phyloP scores from a whole-genome alignment of 1,284 basidiomycete species.

The Xanthoconium separans region DNA sequence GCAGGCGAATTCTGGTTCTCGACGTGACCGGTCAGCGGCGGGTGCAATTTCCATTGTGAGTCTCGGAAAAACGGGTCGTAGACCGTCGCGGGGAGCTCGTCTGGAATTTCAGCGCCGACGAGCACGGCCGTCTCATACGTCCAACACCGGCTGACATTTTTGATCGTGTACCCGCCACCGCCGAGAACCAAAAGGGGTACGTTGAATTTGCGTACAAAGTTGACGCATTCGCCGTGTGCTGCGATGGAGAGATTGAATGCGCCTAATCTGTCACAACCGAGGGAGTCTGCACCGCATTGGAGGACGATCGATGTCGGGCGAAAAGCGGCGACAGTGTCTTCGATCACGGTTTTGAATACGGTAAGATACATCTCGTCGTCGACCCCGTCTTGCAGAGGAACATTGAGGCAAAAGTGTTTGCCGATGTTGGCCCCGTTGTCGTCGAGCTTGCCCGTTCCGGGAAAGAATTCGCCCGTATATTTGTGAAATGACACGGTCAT shows the following conservation, averaged over 20 bases:
- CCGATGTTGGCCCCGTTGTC: constrained; percentile 86
- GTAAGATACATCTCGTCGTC: constrained; percentile 96
- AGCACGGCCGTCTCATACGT: constrained; percentile 96
- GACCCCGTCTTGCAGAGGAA: constrained; percentile 94
- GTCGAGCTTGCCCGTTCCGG: constrained; percentile 90
- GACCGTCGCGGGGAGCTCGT: constrained; percentile 84
- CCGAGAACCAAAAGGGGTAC: constrained; percentile 90
- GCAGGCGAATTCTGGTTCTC: constrained; percentile 90
- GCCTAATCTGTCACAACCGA: constrained; percentile 92
- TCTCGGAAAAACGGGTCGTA: constrained; percentile 96
- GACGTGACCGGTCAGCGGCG: constrained; percentile 86
- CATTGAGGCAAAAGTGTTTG: constrained; percentile 95
- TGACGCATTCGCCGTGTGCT: constrained; percentile 98
- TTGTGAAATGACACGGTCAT: constrained; percentile 99
- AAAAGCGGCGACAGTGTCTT: constrained; percentile 90
- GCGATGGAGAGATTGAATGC: constrained; percentile 99
- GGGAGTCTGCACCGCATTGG: constrained; percentile 96
- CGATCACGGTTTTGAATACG: constrained; percentile 95
- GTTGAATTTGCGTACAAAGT: constrained; percentile 91
- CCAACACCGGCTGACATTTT: constrained; percentile 98
- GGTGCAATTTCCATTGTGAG: constrained; percentile 88
- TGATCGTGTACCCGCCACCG: constrained; percentile 94
- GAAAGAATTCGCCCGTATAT: constrained; percentile 98
- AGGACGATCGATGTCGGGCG: constrained; percentile 90
- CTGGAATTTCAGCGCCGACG: constrained; percentile 81